Conservation (phyloP, 805 yeast genomes). For the Candida ipomoeae region DNA sequence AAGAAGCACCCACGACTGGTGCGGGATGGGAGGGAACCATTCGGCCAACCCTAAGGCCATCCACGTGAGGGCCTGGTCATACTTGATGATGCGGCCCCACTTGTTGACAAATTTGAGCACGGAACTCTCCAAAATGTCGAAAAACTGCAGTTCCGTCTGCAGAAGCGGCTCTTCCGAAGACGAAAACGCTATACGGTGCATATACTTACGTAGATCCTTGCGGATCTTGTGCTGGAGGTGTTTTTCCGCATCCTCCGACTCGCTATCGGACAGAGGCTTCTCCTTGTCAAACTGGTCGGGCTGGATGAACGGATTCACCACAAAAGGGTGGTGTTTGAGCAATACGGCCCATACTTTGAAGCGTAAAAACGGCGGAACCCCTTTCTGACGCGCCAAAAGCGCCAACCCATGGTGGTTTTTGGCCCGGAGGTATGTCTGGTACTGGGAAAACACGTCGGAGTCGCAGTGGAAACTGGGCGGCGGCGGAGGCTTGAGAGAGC, state of each 20-base stretch:
- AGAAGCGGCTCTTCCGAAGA: constrained; percentile 26
- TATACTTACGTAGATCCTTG: constrained; percentile 59
- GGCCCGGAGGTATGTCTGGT: constrained; percentile 50
- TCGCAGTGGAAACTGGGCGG: constrained; percentile 31
- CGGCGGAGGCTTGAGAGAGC: constrained; percentile 5
- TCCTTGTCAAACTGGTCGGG: constrained; percentile 41
- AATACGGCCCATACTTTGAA: constrained; percentile 81
- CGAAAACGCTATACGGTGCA: constrained; percentile 41
- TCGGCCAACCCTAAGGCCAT: constrained; percentile 83
- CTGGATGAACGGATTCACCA: constrained; percentile 65
- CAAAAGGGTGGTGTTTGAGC: constrained; percentile 81
- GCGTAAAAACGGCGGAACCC: constrained; percentile 80
- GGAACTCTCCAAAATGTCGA: constrained; percentile 54
- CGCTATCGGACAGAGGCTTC: constrained; percentile 10
- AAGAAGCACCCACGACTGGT: constrained; percentile 50
- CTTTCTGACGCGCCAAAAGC: constrained; percentile 72
- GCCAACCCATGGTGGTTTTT: constrained; percentile 76
- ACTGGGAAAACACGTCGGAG: constrained; percentile 47
- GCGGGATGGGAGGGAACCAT: constrained; percentile 71
- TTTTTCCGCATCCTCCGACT: constrained; percentile 19
- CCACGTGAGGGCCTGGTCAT: constrained; percentile 84
- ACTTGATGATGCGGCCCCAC: constrained; percentile 76
- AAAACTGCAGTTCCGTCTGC: constrained; percentile 48
- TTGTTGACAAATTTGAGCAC: constrained; percentile 61
- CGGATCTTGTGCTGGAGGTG: constrained; percentile 35